phyloP scores from a whole-genome alignment of 441 rosid genomes.

The Manihot esculenta region DNA sequence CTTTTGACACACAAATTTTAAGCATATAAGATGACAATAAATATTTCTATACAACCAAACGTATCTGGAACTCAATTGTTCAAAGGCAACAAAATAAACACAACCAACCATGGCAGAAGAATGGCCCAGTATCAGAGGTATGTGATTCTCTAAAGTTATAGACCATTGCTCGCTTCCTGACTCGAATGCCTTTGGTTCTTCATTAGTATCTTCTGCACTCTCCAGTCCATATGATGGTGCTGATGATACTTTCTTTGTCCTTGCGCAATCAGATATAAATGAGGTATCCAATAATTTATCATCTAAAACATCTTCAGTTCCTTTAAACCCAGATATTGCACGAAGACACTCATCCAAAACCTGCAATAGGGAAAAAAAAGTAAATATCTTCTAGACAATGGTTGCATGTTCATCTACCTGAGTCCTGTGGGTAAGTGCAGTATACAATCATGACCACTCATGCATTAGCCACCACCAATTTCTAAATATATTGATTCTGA shows the following conservation, averaged over 20 bases:
- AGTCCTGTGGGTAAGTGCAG: not conserved
- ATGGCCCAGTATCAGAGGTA: conserved; percentile 62
- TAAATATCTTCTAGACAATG: not conserved
- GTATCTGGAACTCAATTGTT: conserved; percentile 6
- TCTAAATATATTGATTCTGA: not conserved
- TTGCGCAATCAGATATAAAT: conserved; percentile 76
- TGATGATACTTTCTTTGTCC: conserved; percentile 73
- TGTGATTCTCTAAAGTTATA: conserved; percentile 64
- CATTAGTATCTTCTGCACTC: conserved; percentile 37
- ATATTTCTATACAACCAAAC: conserved; percentile 10
- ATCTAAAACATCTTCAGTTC: conserved; percentile 76
- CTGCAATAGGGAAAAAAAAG: conserved; percentile 35
- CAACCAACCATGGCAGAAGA: conserved; percentile 73
- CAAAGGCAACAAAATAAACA: conserved; percentile 16
- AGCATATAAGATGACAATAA: conserved; percentile 10
- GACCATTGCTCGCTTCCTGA: conserved; percentile 73
- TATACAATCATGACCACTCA: not conserved
- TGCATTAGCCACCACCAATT: not conserved
- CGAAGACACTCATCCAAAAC: conserved; percentile 91
- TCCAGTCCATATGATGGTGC: conserved; percentile 74
- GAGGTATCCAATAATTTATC: conserved; percentile 67
- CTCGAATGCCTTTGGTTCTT: conserved; percentile 38
- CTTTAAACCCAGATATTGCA: conserved; percentile 87
- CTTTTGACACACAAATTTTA: not conserved
- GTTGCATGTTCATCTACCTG: not conserved